Base-by-base conservation (phyloP, 306 rosid genomes). In the Hippophae gyantsensis region DNA sequence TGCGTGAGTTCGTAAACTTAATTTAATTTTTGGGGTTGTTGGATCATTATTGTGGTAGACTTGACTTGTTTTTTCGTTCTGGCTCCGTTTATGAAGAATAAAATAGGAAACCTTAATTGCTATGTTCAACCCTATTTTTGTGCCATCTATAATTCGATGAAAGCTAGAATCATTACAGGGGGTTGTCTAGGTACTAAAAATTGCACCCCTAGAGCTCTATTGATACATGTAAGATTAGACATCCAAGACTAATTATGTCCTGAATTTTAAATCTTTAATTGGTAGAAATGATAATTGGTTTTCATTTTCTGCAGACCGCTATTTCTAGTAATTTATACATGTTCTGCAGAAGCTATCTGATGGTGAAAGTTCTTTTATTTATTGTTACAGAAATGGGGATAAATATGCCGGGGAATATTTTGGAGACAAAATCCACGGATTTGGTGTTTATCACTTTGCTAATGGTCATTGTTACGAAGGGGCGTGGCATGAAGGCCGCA, bases 381-480 rank as follows among this genome's bases (percentile, higher is more conserved):
- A 51, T 41, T 48, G 58, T 6, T 83, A 75, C 49, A 93, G 99
- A 71, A 93, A 93, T 67, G 99, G 99, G 55, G 99, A 93, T 82
- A 82, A 89, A 63, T 93, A 93, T 78, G 95, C 95, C 8, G 99
- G 99, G 27, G 99, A 93, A 78, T 93, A 93, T 72, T 93, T 93
- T 58, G 99, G 97, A 13, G 99, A 93, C 82, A 93, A 82, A 72
- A 84, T 93, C 60, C 99, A 93, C 72, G 99, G 97, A 72, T 93
- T 93, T 67, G 99, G 99, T 7, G 79, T 86, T n/a, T 93, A 93
- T 69, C 90, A 86, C 65, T 93, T 93, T 72, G 94, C 90, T 13
- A 88, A 93, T 52, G 95, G 95, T 11, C 99, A 93, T 71, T 86
- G 94, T 52, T 93, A 93, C 3, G 99, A 88, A 60, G 99, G 99